phyloP scores from a whole-genome alignment of 2,329 filamentous ascomycete species.

The Geoglossum cookeanum region DNA sequence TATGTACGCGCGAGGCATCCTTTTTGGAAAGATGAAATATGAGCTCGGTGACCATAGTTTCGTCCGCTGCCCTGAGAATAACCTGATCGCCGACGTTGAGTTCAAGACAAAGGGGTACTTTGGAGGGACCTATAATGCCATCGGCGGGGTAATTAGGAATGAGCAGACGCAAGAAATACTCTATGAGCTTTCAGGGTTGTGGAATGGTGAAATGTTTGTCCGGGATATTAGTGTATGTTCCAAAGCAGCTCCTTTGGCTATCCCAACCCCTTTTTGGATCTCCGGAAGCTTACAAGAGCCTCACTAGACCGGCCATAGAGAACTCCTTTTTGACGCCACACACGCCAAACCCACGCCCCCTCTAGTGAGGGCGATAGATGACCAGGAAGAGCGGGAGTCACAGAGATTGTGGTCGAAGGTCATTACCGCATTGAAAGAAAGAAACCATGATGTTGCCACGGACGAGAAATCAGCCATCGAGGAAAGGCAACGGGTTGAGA shows the following conservation, averaged over 20 bases:
- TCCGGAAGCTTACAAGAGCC: not conserved
- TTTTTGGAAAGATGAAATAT: conserved; percentile 99
- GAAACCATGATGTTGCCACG: conserved; percentile 76
- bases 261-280: conserved; percentile 4
- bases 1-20: conserved; percentile 93
- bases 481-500: conserved; percentile 77
- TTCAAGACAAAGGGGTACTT: conserved; percentile 99
- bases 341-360: conserved; percentile 60
- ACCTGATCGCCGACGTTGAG: conserved; percentile 76
- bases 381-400: conserved; percentile 81
- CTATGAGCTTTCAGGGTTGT: conserved; percentile 82
- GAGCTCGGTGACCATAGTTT: conserved; percentile 93
- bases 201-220: conserved; percentile 89
- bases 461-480: conserved; percentile 95
- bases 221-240: conserved; percentile 50
- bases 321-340: conserved; percentile 74
- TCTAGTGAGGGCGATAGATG: conserved; percentile 52
- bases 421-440: conserved; percentile 59
- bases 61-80: conserved; percentile 74
- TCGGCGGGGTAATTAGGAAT: conserved; percentile 78
- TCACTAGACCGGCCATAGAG: conserved; percentile 63
- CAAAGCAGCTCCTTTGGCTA: not conserved
- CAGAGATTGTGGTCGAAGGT: conserved; percentile 74
- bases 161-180: conserved; percentile 69
- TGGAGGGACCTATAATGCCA: conserved; percentile 86